Evolutionary conservation across 108 stramenopile species (phyloP), one percentile per base, ranked within the genome.

Genomic region (Cylindrotheca closterium): DNA sequence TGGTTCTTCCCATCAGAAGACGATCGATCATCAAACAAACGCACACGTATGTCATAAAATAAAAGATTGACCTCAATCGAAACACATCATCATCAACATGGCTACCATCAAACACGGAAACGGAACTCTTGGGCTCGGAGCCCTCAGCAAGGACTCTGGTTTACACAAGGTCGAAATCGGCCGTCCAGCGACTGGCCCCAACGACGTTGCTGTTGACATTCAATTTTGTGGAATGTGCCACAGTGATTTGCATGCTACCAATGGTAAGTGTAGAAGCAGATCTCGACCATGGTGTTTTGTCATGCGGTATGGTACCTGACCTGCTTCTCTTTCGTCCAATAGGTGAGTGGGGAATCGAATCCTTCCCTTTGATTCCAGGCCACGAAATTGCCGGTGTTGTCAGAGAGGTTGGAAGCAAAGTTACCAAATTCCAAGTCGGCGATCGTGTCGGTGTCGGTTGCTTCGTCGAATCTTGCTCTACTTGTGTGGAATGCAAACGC

Each of bases 371-470:
- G 32, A 66, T 47, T 3, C 49, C 45, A 3, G 72, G 65, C 17
- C 65, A 67, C 18, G 63, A 77, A 37, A 46, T 65, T 2, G 66
- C 58, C 4, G 91, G 91, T 19, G 26, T 74, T 10, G 83, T 81
- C 1, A 33, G 45, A 7, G 61, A 34, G n/a, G 80, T 88, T 25
- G 91, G 91, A 25, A 23, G 22, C 0, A 30, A 66, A 0, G 86
- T 86, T 21, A 74, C 71, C 31, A 79, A 85, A 32, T 51, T 88
- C 52, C 70, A 79, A 42, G 77, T 85, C 21, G 86, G 90, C 24
- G 87, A 92, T 51, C 29, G 23, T 2, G 87, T 78, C 5, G 87
- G 91, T 57, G 74, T 92, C 15, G 85, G 83, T 19, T 88, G 84
- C 67, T 55, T 86, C 58, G 75, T 76, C 49, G 82, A 82, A 51